Evolutionary conservation across 306 rosid genomes (phyloP).

Genomic region (Acacia acuminata): DNA sequence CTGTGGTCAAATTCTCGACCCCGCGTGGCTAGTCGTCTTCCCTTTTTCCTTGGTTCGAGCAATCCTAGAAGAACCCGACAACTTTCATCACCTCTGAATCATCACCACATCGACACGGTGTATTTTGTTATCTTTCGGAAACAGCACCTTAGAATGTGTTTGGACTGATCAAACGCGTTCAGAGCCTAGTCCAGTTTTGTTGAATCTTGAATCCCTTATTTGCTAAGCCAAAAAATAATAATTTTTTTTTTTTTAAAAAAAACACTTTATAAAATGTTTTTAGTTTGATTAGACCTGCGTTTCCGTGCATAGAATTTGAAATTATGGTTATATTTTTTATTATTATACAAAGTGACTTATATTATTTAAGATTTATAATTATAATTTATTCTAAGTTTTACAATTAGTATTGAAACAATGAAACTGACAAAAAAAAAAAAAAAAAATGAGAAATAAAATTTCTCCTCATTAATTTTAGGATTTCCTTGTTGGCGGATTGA

Average conservation of each 20-base stretch:
- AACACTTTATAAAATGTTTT: no score
- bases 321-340: no score
- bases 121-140: neutral
- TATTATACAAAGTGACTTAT: no score
- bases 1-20: neutral
- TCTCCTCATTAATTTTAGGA: neutral
- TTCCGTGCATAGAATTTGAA: no score
- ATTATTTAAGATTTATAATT: no score
- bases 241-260: neutral
- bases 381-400: no score
- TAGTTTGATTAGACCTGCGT: no score
- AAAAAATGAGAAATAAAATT: no score
- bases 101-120: neutral
- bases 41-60: neutral
- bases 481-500: neutral
- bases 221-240: neutral
- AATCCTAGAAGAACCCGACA: neutral
- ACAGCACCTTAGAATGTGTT: neutral
- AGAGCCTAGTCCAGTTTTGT: neutral
- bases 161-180: neutral
- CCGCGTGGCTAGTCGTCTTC: neutral
- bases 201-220: neutral
- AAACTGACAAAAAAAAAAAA: no score
- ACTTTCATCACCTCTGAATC: neutral
- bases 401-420: no score